Evolutionary conservation across 768 basidiomycete genomes (phyloP).

Genomic region (Tephrocybe sp.): DNA sequence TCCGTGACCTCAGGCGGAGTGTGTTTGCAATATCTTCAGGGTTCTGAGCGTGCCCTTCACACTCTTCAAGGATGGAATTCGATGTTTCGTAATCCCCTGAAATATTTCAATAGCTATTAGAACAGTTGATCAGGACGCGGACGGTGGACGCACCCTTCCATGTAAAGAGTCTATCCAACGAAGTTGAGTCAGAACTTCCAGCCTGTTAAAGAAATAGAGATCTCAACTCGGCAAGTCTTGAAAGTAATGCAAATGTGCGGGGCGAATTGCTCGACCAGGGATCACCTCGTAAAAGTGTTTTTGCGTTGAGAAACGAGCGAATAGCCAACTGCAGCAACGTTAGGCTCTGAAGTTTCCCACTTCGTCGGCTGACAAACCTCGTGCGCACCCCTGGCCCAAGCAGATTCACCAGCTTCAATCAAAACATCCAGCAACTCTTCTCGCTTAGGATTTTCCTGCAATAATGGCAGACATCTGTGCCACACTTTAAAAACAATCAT

Average conservation of each 20-base stretch:
- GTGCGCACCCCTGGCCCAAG: conserved; percentile 72
- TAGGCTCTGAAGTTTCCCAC: neutral
- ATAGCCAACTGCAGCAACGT: conserved; percentile 49
- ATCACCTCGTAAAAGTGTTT: conserved; percentile 50
- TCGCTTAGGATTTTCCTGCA: conserved; percentile 60
- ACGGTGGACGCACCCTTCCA: conserved; percentile 56
- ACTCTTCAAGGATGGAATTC: conserved; percentile 54
- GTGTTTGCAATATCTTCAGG: conserved; percentile 58
- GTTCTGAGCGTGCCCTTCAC: conserved; percentile 44
- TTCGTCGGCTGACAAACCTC: conserved; percentile 44
- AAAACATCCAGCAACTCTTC: conserved; percentile 61
- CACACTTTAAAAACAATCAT: neutral
- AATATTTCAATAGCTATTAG: conserved; percentile 3
- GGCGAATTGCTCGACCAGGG: conserved; percentile 51
- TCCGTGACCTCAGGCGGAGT: conserved; percentile 60
- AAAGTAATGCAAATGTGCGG: conserved; percentile 52
- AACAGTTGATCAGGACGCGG: neutral
- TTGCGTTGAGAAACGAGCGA: conserved; percentile 61
- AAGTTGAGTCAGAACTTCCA: neutral
- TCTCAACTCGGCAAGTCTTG: conserved; percentile 64
- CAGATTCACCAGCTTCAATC: conserved; percentile 69
- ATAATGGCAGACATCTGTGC: conserved; percentile 57
- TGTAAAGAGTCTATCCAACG: conserved; percentile 46
- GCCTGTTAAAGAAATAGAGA: conserved; percentile 21
- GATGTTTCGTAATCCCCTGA: conserved; percentile 56